phyloP scores from a whole-genome alignment of 2,329 filamentous ascomycete species.

The Grosmannia serpens region DNA sequence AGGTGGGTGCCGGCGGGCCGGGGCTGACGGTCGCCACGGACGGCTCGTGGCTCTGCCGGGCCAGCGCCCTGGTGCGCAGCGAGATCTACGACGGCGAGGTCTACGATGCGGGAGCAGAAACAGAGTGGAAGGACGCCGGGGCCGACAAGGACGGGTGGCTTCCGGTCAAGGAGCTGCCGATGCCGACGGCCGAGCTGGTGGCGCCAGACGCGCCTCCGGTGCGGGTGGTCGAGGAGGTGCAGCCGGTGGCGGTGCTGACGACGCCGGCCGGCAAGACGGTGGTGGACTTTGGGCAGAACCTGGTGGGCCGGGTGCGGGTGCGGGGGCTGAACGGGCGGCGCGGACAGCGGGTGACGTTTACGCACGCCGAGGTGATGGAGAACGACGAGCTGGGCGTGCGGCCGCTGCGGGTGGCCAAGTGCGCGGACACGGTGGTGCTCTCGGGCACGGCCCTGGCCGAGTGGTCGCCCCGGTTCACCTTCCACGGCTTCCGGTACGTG shows the following conservation, averaged over 20 bases:
- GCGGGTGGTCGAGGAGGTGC: conserved; percentile 21
- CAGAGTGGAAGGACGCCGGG: background rate
- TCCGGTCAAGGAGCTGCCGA: conserved; percentile 17
- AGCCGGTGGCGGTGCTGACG: conserved; percentile 19
- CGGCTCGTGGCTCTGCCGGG: conserved; percentile 10
- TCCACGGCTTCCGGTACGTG: conserved; percentile 40
- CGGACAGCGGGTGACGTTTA: conserved; percentile 25
- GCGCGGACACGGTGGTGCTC: conserved; percentile 26
- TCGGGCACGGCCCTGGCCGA: background rate
- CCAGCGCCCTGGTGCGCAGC: conserved; percentile 18
- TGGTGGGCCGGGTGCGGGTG: conserved; percentile 38
- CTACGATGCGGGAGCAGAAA: conserved; percentile 28
- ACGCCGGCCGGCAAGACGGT: conserved; percentile 31
- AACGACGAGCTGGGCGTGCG: conserved; percentile 26
- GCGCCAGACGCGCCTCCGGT: conserved; percentile 33
- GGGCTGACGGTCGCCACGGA: background rate
- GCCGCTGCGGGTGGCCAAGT: conserved; percentile 31
- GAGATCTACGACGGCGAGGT: conserved; percentile 43
- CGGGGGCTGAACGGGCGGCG: conserved; percentile 17
- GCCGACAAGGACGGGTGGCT: background rate
- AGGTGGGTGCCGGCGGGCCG: conserved; percentile 12
- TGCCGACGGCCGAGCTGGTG: conserved; percentile 22
- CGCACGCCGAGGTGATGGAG: conserved; percentile 40
- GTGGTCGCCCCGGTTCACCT: conserved; percentile 39
- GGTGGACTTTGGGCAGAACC: conserved; percentile 47